These are phyloP conservation scores for Rhodotorula sp. DNA, from an alignment of 1,284 basidiomycete species.

Conservation along the genomic window DNA sequence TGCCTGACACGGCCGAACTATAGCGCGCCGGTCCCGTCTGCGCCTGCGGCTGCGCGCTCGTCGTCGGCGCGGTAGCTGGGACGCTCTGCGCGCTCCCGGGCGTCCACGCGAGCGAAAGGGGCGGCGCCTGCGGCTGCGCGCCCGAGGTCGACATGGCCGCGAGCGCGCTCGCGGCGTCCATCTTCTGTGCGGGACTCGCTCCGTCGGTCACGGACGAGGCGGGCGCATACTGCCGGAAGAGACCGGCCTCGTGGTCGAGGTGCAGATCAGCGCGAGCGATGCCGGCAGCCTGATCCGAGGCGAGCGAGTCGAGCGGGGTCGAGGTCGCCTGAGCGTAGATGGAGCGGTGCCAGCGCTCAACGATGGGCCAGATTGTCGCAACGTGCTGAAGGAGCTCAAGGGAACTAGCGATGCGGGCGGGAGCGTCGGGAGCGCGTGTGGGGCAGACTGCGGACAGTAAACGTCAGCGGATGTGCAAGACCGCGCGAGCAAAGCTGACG, in stretches of 20 bases:
- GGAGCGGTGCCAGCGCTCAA: neutral
- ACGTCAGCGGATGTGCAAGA: neutral
- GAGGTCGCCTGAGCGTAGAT: neutral
- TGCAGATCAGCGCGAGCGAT: neutral
- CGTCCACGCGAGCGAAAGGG: neutral
- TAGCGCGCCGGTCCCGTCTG: neutral
- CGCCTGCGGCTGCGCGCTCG: no score
- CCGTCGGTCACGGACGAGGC: neutral
- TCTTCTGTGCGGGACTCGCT: neutral
- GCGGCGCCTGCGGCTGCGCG: no score
- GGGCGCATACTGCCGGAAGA: neutral
- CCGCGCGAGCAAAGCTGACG: neutral
- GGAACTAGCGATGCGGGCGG: neutral
- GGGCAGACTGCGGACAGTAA: neutral
- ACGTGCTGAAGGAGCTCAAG: neutral
- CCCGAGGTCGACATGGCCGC: neutral
- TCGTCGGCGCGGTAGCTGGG: no score
- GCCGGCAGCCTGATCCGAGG: neutral
- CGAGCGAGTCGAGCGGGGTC: neutral
- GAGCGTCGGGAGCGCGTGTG: neutral
- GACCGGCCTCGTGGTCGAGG: neutral
- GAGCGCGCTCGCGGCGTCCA: constrained; percentile 4
- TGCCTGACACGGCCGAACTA: neutral
- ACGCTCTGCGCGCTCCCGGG: neutral
- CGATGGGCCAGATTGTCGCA: neutral